A percentile compares a stretch with the other conserved stretches of the same genome.
phyloP scores from a whole-genome alignment of 352 stramenopile species.

The Globisporangium lucens region DNA sequence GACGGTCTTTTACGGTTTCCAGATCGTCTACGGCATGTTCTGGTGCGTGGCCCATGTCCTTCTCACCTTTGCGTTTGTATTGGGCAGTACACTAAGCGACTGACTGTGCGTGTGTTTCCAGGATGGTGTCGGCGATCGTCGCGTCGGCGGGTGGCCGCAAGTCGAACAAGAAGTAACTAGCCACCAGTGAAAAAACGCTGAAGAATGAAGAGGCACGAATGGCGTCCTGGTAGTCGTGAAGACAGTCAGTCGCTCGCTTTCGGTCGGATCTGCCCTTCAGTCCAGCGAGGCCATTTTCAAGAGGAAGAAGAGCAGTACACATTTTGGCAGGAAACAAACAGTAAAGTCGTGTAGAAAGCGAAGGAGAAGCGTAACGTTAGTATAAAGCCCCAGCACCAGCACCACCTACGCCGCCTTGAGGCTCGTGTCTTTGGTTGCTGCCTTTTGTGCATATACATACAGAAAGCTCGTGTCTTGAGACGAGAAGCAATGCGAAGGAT shows the following conservation, averaged over 20 bases:
- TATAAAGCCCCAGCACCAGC: neutral
- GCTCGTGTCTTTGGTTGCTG: neutral
- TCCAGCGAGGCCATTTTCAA: neutral
- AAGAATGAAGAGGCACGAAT: neutral
- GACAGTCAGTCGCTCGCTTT: neutral
- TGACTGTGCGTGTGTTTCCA: slow-evolving; percentile 15
- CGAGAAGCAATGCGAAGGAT: neutral
- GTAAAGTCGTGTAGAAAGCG: neutral
- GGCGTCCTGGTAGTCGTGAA: neutral
- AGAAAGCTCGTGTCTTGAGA: neutral
- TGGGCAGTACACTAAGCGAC: neutral
- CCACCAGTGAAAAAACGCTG: neutral
- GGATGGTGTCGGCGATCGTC: slow-evolving; percentile 86
- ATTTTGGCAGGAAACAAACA: neutral
- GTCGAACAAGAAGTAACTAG: slow-evolving; percentile 14
- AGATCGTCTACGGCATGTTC: slow-evolving; percentile 90
- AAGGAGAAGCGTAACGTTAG: neutral
- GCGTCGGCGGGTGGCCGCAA: slow-evolving; percentile 50
- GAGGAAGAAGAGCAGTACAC: neutral
- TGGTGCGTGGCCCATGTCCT: slow-evolving; percentile 43
- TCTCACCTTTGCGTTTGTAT: neutral
- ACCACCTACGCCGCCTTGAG: neutral
- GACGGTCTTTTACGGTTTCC: slow-evolving; percentile 84
- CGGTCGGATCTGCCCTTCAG: neutral
- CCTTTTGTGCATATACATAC: neutral